phyloP scores from a whole-genome alignment of 306 rosid genomes.

The Acacia confusa region DNA sequence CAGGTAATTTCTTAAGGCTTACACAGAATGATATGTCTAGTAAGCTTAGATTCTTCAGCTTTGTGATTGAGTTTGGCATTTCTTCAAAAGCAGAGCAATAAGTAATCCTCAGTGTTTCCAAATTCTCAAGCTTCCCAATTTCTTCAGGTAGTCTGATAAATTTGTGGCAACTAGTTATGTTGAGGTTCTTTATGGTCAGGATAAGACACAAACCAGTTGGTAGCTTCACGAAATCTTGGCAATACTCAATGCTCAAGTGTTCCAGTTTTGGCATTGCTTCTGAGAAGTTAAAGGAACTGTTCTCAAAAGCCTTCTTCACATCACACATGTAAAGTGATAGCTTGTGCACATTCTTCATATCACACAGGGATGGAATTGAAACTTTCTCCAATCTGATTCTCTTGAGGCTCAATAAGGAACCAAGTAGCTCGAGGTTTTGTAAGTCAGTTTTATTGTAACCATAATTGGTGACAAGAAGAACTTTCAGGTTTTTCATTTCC shows the following conservation, averaged over 20 bases:
- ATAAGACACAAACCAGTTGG: neutral
- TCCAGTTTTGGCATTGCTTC: neutral
- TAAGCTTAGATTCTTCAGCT: neutral
- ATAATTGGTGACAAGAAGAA: neutral
- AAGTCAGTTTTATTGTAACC: neutral
- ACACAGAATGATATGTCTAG: neutral
- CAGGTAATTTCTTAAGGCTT: neutral
- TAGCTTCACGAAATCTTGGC: neutral
- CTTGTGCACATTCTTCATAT: neutral
- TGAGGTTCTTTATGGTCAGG: neutral
- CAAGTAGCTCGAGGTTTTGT: neutral
- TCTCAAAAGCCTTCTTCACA: neutral
- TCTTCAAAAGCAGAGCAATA: neutral
- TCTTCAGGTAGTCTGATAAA: neutral
- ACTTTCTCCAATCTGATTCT: neutral
- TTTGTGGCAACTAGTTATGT: neutral
- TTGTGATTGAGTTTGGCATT: neutral
- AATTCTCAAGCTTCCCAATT: neutral
- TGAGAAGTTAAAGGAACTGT: neutral
- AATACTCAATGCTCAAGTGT: neutral
- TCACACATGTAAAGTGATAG: neutral
- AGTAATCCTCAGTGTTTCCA: neutral
- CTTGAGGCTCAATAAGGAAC: neutral
- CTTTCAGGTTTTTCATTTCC: neutral
- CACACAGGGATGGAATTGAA: neutral